phyloP scores from a whole-genome alignment of 148 eudicot genomes.

The Rhododendron ferrugineum region DNA sequence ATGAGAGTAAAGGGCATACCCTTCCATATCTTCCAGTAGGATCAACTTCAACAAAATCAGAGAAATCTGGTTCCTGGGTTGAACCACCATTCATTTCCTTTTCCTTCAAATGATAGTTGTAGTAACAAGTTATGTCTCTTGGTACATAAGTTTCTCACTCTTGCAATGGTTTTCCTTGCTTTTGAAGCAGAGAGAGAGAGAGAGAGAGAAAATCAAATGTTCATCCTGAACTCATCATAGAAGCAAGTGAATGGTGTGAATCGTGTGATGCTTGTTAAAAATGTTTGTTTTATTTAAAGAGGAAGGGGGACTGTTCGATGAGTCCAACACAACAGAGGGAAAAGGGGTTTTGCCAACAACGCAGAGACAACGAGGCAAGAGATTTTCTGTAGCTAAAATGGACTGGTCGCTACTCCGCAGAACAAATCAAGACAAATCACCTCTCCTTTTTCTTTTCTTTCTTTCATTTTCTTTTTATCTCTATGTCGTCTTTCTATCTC shows the following conservation, averaged over 20 bases:
- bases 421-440: conserved; percentile 26
- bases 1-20: conserved; percentile 27
- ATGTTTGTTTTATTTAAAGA: neutral
- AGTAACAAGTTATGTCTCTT: neutral
- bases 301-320: conserved; percentile 12
- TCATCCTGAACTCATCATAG: neutral
- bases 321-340: conserved; percentile 11
- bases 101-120: neutral
- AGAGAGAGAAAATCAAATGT: neutral
- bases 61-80: conserved; percentile 37
- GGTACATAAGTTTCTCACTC: neutral
- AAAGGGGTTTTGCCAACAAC: conserved; percentile 11
- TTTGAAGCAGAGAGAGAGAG: neutral
- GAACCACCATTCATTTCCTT: conserved; percentile 43
- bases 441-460: conserved; percentile 7
- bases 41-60: conserved; percentile 83
- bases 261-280: neutral
- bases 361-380: conserved; percentile 20
- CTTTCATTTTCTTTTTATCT: neutral
- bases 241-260: neutral
- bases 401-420: conserved; percentile 10
- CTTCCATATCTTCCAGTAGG: conserved; percentile 91
- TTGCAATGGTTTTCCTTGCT: neutral
- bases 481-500: conserved; percentile 17
- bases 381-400: conserved; percentile 7